Percentiles rank a stretch among this genome's conserved stretches.
Conservation (phyloP, 2,329 filamentous ascomycete species). For the Colletotrichum eleusines region DNA sequence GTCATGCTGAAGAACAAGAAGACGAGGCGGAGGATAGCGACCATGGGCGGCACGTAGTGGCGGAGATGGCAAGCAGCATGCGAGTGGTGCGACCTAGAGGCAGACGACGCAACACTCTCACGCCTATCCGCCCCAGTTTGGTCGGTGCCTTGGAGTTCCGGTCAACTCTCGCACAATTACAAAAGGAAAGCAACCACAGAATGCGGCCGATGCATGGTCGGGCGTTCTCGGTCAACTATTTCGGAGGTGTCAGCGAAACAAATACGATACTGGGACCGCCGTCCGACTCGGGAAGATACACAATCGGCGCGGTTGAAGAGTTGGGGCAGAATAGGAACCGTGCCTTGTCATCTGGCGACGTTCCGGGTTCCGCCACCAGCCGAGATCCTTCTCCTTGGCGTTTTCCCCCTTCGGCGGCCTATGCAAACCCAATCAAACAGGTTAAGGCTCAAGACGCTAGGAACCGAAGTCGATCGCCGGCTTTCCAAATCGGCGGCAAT, state of each 20-base stretch:
- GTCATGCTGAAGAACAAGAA: slow-evolving; percentile 50
- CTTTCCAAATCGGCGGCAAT: slow-evolving; percentile 55
- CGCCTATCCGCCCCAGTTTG: slow-evolving; percentile 90
- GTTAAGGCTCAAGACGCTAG: slow-evolving; percentile 40
- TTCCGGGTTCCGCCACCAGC: slow-evolving; percentile 45
- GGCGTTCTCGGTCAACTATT: slow-evolving; percentile 57
- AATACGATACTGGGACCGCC: slow-evolving; percentile 30
- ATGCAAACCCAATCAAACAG: slow-evolving; percentile 30
- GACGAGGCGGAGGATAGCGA: slow-evolving; percentile 64
- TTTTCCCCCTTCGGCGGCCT: slow-evolving; percentile 21
- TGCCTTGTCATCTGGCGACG: slow-evolving; percentile 61
- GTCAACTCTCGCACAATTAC: slow-evolving; percentile 87
- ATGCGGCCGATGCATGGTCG: slow-evolving; percentile 76
- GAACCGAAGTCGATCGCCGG: slow-evolving; percentile 48
- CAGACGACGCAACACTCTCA: slow-evolving; percentile 78
- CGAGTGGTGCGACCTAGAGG: slow-evolving; percentile 79
- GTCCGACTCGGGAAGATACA: slow-evolving; percentile 32
- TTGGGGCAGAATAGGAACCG: slow-evolving; percentile 51
- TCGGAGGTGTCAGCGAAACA: slow-evolving; percentile 39
- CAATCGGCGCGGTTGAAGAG: slow-evolving; percentile 37
- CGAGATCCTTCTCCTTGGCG: slow-evolving; percentile 37
- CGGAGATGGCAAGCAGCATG: slow-evolving; percentile 94
- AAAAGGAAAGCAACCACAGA: slow-evolving; percentile 82
- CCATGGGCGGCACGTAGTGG: slow-evolving; percentile 75
- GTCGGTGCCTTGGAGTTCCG: slow-evolving; percentile 95